A percentile compares a stretch with the other conserved stretches of the same genome.
phyloP scores from a whole-genome alignment of 352 stramenopile genomes.

The Discostella stelligera region DNA sequence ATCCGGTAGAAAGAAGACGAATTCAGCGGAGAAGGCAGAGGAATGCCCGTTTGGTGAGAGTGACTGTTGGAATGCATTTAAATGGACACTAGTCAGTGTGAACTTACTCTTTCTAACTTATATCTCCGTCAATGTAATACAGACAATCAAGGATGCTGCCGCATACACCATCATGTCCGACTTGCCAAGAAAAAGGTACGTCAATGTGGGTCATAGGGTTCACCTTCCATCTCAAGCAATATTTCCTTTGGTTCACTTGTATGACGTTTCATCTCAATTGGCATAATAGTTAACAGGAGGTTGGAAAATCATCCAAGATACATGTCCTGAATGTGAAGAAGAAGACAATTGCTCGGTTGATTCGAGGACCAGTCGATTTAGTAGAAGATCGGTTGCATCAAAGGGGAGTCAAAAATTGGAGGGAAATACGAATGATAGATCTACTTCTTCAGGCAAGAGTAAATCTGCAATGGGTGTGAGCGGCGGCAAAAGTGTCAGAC shows the following conservation, averaged over 20 bases:
- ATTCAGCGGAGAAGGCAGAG: conserved; percentile 12
- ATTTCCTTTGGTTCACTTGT: neutral
- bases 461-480: neutral
- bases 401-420: conserved; percentile 14
- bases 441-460: neutral
- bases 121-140: neutral
- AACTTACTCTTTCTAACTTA: neutral
- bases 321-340: conserved; percentile 33
- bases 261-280: neutral
- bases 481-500: neutral
- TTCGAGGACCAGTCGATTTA: conserved; percentile 10
- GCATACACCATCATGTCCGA: conserved; percentile 33
- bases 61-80: neutral
- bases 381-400: conserved; percentile 9
- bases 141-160: conserved; percentile 47
- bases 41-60: conserved; percentile 34
- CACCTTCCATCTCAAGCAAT: neutral
- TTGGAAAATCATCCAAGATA: conserved; percentile 51
- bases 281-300: conserved; percentile 27
- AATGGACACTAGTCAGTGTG: neutral
- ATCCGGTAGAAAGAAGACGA: neutral
- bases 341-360: conserved; percentile 19
- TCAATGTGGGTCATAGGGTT: no score
- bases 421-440: neutral
- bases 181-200: conserved; percentile 49